These are phyloP conservation scores for Cryptosporidium sp. DNA, from an alignment of 169 alveolate genomes.

Conservation along the genomic window DNA sequence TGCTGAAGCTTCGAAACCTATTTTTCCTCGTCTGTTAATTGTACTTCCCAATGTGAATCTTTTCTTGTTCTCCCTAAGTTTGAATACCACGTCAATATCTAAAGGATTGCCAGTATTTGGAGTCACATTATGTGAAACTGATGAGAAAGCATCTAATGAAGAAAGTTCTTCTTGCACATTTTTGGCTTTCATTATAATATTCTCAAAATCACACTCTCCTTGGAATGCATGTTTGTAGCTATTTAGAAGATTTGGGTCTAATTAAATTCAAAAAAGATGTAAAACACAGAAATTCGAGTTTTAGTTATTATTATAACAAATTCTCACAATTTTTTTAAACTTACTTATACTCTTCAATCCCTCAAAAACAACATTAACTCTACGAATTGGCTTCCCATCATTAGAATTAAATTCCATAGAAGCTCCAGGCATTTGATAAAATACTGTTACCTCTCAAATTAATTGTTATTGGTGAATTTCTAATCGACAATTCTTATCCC, in stretches of 20 bases:
- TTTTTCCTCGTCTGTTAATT: conserved; percentile 47
- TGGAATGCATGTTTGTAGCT: conserved; percentile 2
- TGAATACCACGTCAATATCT: conserved; percentile 21
- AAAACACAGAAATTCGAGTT: neutral
- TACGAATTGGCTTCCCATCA: neutral
- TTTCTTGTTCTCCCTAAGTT: conserved; percentile 5
- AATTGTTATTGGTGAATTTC: neutral
- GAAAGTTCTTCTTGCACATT: conserved; percentile 18
- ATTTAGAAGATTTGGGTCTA: conserved; percentile 10
- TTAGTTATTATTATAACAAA: too few relatives aligned
- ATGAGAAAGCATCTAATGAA: conserved; percentile 21
- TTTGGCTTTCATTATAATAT: conserved; percentile 3
- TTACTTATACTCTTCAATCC: conserved; percentile 32
- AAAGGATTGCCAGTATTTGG: conserved; percentile 3
- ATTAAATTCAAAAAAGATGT: neutral
- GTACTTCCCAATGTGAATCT: conserved; percentile 59
- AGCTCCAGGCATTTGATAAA: neutral
- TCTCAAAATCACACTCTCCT: conserved; percentile 3
- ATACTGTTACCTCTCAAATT: neutral
- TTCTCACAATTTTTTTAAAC: conserved; percentile 7
- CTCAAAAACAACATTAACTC: conserved; percentile 40
- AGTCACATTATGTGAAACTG: conserved; percentile 23
- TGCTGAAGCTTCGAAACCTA: conserved; percentile 71
- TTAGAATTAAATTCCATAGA: neutral
- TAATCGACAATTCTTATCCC: neutral